phyloP scores from a whole-genome alignment of 306 rosid genomes.

The Fragaria ananassa region DNA sequence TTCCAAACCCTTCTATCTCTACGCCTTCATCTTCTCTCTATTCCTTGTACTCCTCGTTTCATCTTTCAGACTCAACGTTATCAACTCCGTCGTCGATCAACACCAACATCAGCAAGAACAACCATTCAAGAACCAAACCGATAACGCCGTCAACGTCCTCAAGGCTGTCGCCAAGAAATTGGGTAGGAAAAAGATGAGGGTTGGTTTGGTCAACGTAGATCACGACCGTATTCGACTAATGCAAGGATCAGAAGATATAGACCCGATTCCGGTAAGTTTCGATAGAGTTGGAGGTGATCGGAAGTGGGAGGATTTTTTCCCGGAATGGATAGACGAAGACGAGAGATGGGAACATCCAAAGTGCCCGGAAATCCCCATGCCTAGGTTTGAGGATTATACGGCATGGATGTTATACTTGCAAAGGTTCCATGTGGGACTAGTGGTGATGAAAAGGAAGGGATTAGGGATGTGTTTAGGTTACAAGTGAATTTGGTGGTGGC shows the following conservation, averaged over 20 bases:
- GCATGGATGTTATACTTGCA: conserved; percentile 55
- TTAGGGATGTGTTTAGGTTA: conserved; percentile 57
- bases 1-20: conserved; percentile 27
- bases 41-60: conserved; percentile 13
- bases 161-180: conserved; percentile 27
- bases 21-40: conserved; percentile 26
- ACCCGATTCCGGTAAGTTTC: conserved; percentile 29
- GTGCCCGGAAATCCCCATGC: conserved; percentile 66
- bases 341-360: conserved; percentile 31
- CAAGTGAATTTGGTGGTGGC: conserved; percentile 87
- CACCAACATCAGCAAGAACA: not conserved
- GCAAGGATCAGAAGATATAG: conserved; percentile 19
- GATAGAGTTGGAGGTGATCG: conserved; percentile 20
- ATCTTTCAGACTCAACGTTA: not conserved
- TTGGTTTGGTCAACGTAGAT: conserved; percentile 53
- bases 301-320: conserved; percentile 58
- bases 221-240: not conserved
- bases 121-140: not conserved
- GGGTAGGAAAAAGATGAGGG: conserved; percentile 28
- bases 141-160: conserved; percentile 26
- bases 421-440: conserved; percentile 48
- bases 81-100: not conserved
- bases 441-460: conserved; percentile 18
- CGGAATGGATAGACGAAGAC: conserved; percentile 68
- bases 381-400: conserved; percentile 31